Conservation (phyloP, 805 yeast genomes). For the Saccharomycopsis fermentans region DNA sequence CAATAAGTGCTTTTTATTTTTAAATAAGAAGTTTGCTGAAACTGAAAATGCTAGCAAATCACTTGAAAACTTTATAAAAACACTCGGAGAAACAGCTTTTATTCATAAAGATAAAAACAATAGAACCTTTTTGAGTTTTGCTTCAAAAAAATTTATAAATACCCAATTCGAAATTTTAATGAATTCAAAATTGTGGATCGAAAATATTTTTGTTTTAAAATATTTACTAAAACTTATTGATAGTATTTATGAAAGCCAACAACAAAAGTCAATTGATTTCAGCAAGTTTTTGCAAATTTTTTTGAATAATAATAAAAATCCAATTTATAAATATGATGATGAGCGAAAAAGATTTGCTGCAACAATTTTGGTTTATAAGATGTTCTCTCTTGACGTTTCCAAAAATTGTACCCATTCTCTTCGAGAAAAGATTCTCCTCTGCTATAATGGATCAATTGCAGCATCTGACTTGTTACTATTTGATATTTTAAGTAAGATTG, state of each 20-base stretch:
- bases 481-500: slow-evolving; percentile 45
- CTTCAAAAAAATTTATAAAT: slow-evolving; percentile 40
- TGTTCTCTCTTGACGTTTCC: slow-evolving; percentile 39
- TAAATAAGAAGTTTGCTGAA: slow-evolving; percentile 59
- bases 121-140: slow-evolving; percentile 27
- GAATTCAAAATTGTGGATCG: slow-evolving; percentile 35
- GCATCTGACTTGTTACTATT: slow-evolving; percentile 56
- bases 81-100: slow-evolving; percentile 26
- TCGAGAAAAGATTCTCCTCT: slow-evolving; percentile 39
- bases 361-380: slow-evolving; percentile 35
- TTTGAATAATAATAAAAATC: slow-evolving; percentile 39
- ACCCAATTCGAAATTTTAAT: slow-evolving; percentile 59
- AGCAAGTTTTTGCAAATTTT: slow-evolving; percentile 54
- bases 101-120: slow-evolving; percentile 16
- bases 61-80: slow-evolving; percentile 1
- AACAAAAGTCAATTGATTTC: slow-evolving; percentile 26
- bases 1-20: slow-evolving; percentile 44
- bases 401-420: slow-evolving; percentile 37
- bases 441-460: slow-evolving; percentile 54
- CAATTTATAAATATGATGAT: slow-evolving; percentile 21
- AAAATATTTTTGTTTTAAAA: slow-evolving; percentile 31
- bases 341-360: slow-evolving; percentile 31
- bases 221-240: slow-evolving; percentile 26
- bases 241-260: background rate
- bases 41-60: slow-evolving; percentile 22